Evolutionary conservation across 2,329 filamentous ascomycete species (phyloP), one percentile per base, ranked within the genome.

Genomic region (Venturia asperata): DNA sequence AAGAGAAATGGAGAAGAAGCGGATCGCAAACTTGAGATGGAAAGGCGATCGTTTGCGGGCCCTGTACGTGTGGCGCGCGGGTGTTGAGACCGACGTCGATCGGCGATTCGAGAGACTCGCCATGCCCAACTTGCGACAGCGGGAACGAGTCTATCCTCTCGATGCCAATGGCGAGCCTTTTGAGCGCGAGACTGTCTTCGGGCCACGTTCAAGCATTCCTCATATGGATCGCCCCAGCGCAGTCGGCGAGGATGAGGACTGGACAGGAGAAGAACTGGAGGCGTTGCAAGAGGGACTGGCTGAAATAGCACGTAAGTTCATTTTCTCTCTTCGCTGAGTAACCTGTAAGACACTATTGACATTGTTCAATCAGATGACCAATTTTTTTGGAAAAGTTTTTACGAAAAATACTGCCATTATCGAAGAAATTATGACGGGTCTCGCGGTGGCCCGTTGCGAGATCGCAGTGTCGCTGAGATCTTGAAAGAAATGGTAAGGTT

Each of bases 91-190:
- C 9, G 55, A 65, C 24, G n/a, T 39, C 24, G 9, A 52, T 24
- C 47, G 47, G 2, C 55, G 21, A 34, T 10, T 24, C 7, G 55
- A 17, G 15, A 17, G 19, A n/a, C 55, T 63, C 6, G 58, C 64
- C 2, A 24, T 65, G 58, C 34, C 34, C 19, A 62, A 45, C 21
- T 30, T 34, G n/a, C 27, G 52, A 19, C 52, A 24, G 52, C 52
- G 52, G 17, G 19, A 58, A 5, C n/a, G 7, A n/a, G 3, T 24
- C 1, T 52, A 42, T 42, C n/a, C 37, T 24, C 30, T 63, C 15
- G 64, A 65, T 42, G 64, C 64, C 5, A 62, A 65, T 34, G 64
- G 64, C 9, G 21, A 52, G 5, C 64, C 52, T 19, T 64, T 64
- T n/a, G 63, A 60, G 24, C 63, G 63, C 11, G 47, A 45, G 30